These are phyloP conservation scores for Saturnispora sekii DNA, from an alignment of 805 yeast species.

Conservation along the genomic window DNA sequence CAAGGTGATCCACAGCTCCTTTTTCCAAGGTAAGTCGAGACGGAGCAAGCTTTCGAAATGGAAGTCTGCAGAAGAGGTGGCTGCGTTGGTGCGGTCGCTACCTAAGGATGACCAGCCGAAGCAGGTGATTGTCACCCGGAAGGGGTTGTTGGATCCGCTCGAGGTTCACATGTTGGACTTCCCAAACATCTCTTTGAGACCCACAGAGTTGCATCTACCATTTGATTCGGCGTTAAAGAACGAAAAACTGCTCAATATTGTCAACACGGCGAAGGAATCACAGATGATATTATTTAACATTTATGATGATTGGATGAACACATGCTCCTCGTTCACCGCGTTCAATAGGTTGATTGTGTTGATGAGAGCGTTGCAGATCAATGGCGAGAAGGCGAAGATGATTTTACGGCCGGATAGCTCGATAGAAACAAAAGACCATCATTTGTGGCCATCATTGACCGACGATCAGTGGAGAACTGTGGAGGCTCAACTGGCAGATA, in stretches of 20 bases:
- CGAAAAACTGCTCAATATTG: slow-evolving; percentile 68
- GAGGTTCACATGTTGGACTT: slow-evolving; percentile 97
- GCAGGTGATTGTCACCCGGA: slow-evolving; percentile 81
- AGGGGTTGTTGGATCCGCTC: slow-evolving; percentile 86
- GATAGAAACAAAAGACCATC: slow-evolving; percentile 62
- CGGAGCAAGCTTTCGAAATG: slow-evolving; percentile 90
- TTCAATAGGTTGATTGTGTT: slow-evolving; percentile 79
- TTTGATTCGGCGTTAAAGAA: slow-evolving; percentile 79
- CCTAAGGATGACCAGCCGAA: slow-evolving; percentile 94
- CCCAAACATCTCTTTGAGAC: slow-evolving; percentile 82
- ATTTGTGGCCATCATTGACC: slow-evolving; percentile 85
- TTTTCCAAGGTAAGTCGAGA: slow-evolving; percentile 96
- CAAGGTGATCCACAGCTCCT: slow-evolving; percentile 85
- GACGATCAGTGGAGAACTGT: slow-evolving; percentile 90
- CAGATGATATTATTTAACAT: slow-evolving; percentile 86
- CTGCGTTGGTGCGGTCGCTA: slow-evolving; percentile 77
- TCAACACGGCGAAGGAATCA: slow-evolving; percentile 81
- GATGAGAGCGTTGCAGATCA: slow-evolving; percentile 72
- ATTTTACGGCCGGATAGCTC: slow-evolving; percentile 69
- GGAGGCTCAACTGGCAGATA: slow-evolving; percentile 79
- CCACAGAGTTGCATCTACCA: slow-evolving; percentile 83
- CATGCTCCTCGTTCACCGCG: slow-evolving; percentile 83
- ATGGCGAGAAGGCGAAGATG: slow-evolving; percentile 65
- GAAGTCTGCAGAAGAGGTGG: slow-evolving; percentile 97
- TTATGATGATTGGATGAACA: slow-evolving; percentile 89